A percentile compares a stretch with the other conserved stretches of the same genome.
Evolutionary conservation across 2,329 filamentous ascomycete genomes (phyloP).

Genomic region (Fusarium sp.): DNA sequence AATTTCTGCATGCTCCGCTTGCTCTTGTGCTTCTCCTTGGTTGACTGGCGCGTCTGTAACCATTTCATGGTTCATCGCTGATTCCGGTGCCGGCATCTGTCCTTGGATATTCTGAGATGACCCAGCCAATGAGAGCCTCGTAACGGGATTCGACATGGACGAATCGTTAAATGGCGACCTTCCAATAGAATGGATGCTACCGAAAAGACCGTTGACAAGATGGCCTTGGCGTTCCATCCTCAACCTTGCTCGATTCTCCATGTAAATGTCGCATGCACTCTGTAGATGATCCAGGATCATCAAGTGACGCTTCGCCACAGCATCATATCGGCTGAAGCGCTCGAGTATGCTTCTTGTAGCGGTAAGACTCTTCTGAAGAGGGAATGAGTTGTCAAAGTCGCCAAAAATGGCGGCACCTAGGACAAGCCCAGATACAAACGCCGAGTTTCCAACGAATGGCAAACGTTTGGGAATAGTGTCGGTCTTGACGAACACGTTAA

Average conservation of each 20-base stretch:
- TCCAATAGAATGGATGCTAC: conserved; percentile 40
- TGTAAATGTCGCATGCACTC: conserved; percentile 38
- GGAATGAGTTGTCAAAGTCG: conserved; percentile 54
- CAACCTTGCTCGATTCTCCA: conserved; percentile 36
- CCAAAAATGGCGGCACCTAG: conserved; percentile 59
- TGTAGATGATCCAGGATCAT: conserved; percentile 43
- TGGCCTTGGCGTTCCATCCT: conserved; percentile 42
- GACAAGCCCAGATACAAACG: conserved; percentile 59
- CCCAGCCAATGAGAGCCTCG: background rate
- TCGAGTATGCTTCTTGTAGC: conserved; percentile 40
- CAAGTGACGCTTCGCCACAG: conserved; percentile 39
- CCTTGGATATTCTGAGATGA: background rate
- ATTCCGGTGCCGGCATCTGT: background rate
- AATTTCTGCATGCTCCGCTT: conserved; percentile 24
- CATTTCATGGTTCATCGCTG: background rate
- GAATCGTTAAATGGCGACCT: conserved; percentile 13
- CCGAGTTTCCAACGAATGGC: conserved; percentile 59
- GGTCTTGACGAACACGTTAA: conserved; percentile 51
- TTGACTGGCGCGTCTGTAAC: conserved; percentile 1
- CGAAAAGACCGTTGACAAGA: conserved; percentile 42
- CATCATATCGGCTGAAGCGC: conserved; percentile 35
- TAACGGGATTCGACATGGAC: background rate
- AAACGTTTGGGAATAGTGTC: conserved; percentile 54
- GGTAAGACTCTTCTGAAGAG: conserved; percentile 45
- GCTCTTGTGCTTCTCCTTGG: background rate